Conservation (phyloP, 306 rosid species). For the Trifolium subterraneum region DNA sequence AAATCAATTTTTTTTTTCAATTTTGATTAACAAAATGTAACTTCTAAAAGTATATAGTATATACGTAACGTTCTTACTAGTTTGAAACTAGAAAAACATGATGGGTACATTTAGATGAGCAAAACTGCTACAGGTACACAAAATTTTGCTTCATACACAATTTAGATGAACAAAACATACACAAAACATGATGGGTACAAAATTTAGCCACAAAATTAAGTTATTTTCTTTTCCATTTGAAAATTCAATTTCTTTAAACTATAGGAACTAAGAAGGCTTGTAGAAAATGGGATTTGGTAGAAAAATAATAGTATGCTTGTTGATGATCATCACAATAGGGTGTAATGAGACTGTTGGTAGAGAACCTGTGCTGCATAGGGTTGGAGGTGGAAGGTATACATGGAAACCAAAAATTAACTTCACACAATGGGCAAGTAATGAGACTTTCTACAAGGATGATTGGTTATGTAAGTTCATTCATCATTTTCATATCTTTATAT, state of each 20-base stretch:
- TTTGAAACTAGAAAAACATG: constrained; percentile 33
- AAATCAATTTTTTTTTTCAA: no score
- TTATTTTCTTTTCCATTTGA: background rate
- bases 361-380: constrained; percentile 56
- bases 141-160: background rate
- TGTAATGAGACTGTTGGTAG: constrained; percentile 43
- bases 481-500: background rate
- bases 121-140: constrained; percentile 12
- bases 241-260: constrained; percentile 5
- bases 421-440: constrained; percentile 54
- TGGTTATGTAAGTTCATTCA: constrained; percentile 61
- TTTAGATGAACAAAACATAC: no score
- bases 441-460: constrained; percentile 61
- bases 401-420: constrained; percentile 59
- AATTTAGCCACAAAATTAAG: constrained; percentile 8
- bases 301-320: constrained; percentile 7
- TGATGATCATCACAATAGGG: constrained; percentile 31
- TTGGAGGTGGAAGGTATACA: constrained; percentile 66
- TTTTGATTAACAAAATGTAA: no score
- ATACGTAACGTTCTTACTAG: no score
- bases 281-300: constrained; percentile 23
- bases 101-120: background rate
- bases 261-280: background rate
- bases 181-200: no score
- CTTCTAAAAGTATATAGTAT: no score